Evolutionary conservation across 345 rosid genomes (phyloP), one percentile per base, ranked within the genome.

Genomic region (Firmiana major): DNA sequence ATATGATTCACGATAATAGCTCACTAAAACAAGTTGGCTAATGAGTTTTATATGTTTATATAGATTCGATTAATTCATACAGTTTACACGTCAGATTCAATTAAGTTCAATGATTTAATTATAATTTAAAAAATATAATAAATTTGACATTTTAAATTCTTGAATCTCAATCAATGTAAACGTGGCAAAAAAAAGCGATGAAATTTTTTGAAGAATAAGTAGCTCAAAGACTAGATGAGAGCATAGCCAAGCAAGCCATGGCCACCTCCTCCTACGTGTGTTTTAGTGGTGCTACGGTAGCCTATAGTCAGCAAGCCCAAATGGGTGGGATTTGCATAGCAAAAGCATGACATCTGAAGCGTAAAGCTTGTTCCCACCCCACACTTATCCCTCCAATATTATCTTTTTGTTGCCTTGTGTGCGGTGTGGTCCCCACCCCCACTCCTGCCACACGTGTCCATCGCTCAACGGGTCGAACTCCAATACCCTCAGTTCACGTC

Each of bases 301-400:
- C 34, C 34, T 31, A 31, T 31, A 3, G 34, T 36, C 5, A 36
- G 5, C 6, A 36, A 8, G 6, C 40, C 40, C 5, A 3, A 36
- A 3, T 19, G 12, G 46, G 5, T 84, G 87, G 86, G 79, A 75
- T 71, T 81, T 83, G 86, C 85, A 79, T 70, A 84, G 71, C 90
- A 85, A 84, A 86, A 81, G 89, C 88, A 84, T 88, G 88, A 87
- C 89, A 88, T 80, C 74, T 40, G 66, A 83, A 81, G 79, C 87
- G 83, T 34, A 75, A 74, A 83, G 75, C 79, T 74, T 76, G 66
- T 75, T 75, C 60, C 82, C 78, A 19, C 55, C n/a, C 55, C 77
- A 40, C 78, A 55, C 77, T 73, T 73, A 48, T 60, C 82, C 63
- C 13, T 51, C 76, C 36, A 54, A 54, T 71, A 73, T 73, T 77